Conservation (phyloP, 495 filamentous ascomycete genomes). For the Antarctomyces pellizariae region DNA sequence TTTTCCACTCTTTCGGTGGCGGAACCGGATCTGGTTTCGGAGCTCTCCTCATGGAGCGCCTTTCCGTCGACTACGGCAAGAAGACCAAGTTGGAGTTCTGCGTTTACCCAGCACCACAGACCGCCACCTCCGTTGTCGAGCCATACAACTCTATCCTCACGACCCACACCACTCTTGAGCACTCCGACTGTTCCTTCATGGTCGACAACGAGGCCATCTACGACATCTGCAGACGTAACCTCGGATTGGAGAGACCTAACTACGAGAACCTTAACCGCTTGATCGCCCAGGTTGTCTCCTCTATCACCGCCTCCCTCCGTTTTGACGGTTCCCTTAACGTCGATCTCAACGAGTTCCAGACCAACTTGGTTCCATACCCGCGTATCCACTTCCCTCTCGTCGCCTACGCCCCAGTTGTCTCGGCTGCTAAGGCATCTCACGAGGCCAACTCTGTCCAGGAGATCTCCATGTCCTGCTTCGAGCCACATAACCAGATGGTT, state of each 20-base stretch:
- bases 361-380: conserved; percentile 94
- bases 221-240: conserved; percentile 93
- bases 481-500: conserved; percentile 84
- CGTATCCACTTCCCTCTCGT: conserved; percentile 98
- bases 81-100: conserved; percentile 99
- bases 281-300: conserved; percentile 96
- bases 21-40: conserved; percentile 97
- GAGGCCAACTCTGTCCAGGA: conserved; percentile 81
- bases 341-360: conserved; percentile 99
- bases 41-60: conserved; percentile 89
- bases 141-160: conserved; percentile 98
- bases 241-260: conserved; percentile 88
- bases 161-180: conserved; percentile 95
- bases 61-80: conserved; percentile 96
- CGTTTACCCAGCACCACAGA: conserved; percentile 92
- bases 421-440: conserved; percentile 79
- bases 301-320: conserved; percentile 92
- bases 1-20: conserved; percentile 99
- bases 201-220: conserved; percentile 99
- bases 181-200: conserved; percentile 99
- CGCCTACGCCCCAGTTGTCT: conserved; percentile 86
- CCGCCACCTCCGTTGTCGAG: conserved; percentile 91
- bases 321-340: conserved; percentile 99
- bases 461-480: conserved; percentile 73
- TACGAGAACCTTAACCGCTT: conserved; percentile 97